Conservation (phyloP, 768 basidiomycete genomes). For the Kwoniella botswanensis region DNA sequence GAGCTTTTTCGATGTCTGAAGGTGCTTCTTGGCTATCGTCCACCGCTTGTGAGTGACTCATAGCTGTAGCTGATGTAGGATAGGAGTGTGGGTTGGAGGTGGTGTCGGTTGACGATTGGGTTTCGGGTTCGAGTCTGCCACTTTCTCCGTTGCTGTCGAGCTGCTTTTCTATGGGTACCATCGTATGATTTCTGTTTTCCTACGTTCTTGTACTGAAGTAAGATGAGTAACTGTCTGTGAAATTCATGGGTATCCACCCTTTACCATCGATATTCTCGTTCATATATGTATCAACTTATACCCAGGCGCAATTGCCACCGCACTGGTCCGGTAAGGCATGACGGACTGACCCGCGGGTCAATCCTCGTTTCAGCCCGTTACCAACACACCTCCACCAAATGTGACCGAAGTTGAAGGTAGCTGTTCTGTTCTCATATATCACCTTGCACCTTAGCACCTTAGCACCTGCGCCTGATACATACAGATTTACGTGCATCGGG, state of each 20-base stretch:
- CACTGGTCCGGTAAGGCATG: neutral
- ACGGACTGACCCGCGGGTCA: conserved; percentile 10
- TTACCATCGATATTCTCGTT: neutral
- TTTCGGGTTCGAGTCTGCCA: no score
- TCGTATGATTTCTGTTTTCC: no score
- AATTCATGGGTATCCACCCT: neutral
- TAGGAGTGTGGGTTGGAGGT: neutral
- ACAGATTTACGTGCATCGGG: no score
- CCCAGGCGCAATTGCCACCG: neutral
- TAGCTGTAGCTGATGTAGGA: no score
- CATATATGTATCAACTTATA: neutral
- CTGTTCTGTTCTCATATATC: neutral
- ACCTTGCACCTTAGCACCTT: conserved; percentile 1
- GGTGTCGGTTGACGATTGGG: neutral
- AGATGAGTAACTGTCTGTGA: no score
- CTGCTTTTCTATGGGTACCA: no score
- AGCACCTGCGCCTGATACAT: no score
- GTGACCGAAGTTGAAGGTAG: neutral
- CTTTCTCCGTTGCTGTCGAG: no score
- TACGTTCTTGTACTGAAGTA: neutral
- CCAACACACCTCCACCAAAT: neutral
- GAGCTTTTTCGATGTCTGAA: conserved; percentile 4
- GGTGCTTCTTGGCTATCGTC: neutral
- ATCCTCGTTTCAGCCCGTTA: neutral
- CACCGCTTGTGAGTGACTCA: no score